Evolutionary conservation across 257 asterid genomes (phyloP), one percentile per base, ranked within the genome.

Genomic region (Jacaranda copaia): DNA sequence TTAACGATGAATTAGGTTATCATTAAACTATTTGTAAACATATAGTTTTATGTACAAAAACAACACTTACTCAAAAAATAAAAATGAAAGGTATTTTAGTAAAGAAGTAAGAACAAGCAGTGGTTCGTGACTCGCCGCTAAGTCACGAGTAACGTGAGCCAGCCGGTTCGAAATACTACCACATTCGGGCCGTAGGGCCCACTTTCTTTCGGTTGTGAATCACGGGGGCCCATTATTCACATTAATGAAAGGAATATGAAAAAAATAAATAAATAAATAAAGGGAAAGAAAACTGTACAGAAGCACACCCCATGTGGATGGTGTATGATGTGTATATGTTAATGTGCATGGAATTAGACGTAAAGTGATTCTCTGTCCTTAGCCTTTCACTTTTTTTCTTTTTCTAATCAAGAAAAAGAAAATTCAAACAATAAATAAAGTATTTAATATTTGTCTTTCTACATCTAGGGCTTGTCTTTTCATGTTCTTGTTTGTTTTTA

Each of bases 51-150:
- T n/a, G n/a, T n/a, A n/a, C 1, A 25, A 25, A 25, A 25, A 25
- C 2, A 25, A 25, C 32, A 25, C 32, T 25, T 25, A 2, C 32
- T 25, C 1, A 25, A 25, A 25, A 25, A 25, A 25, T 0, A 25
- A 25, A 25, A 25, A n/a, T 6, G 1, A 55, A 25, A 55, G 8
- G 19, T 51, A 3, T 13, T 14, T 12, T 2, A 1, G 15, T 7
- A 5, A 19, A 20, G 14, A 9, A 58, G 4, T 60, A 32, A 60
- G 25, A 4, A 15, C 46, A 32, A 61, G 0, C 14, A 60, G 49
- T 75, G 86, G 88, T 77, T 86, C 88, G 84, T 84, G 82, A 84
- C 72, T 60, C 82, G 58, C 84, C 87, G 82, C 87, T 49, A 57
- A 59, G 75, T 80, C 84, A 84, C 84, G 84, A 72, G 86, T n/a